Evolutionary conservation across 163 green algal genomes (phyloP), one percentile per base, ranked within the genome.

Genomic region (Scenedesmus sp.): DNA sequence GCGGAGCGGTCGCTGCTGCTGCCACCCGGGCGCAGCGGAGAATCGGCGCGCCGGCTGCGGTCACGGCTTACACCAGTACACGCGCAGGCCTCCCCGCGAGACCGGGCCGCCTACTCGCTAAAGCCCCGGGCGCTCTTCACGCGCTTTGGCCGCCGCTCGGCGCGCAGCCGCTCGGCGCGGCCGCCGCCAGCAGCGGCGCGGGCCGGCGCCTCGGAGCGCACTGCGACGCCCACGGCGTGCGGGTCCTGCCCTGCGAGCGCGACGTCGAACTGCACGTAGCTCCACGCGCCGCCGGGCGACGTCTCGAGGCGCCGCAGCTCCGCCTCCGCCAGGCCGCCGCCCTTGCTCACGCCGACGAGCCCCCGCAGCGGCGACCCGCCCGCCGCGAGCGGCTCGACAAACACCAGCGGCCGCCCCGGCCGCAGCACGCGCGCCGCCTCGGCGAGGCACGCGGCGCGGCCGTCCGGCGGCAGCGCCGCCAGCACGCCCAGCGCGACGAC

Each of bases 341-440:
- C 74, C 2, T 24, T 50, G 20, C 47, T 66, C 24, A 65, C 62
- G 20, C 74, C 74, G 13, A 81, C 28, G 60, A 81, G 53, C 18
- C 50, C 62, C 26, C 74, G 29, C 24, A 81, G 39, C 31, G 74
- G 74, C 24, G 74, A 81, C 3, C 74, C 74, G 6, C 74, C 74
- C 26, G 74, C 74, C 26, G 36, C 28, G 14, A 81, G 29, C 22
- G 62, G 60, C 77, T 88, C 80, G 1, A 88, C 47, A 44, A 88
- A 87, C 28, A 88, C 51, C 17, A 88, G 60, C 17, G 80, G 75
- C 69, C 53, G 60, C 17, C 84, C 84, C 31, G 84, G 84, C 77
- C 69, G 76, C 20, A 88, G 60, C 63, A 87, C 80, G 0, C 81
- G 60, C 24, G 60, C 56, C 33, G 70, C 63, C 71, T 88, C 84